These are phyloP conservation scores for Aspergillus nidulans DNA, from an alignment of 495 filamentous ascomycete species.

Conservation along the genomic window DNA sequence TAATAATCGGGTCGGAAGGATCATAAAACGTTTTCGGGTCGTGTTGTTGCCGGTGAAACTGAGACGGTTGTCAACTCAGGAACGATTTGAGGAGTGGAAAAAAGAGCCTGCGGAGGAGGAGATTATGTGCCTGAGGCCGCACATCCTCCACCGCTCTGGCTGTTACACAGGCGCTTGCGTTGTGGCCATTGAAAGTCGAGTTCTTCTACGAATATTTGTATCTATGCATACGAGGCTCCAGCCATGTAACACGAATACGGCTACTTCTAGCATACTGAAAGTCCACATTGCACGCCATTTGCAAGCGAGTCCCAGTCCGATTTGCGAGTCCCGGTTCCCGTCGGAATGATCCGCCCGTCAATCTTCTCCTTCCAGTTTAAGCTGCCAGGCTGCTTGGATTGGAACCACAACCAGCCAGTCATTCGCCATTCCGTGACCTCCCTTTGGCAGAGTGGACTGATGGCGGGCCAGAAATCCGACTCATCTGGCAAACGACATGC, in stretches of 20 bases:
- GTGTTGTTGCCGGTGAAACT: background rate
- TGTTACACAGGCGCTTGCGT: background rate
- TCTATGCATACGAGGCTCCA: background rate
- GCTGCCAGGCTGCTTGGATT: background rate
- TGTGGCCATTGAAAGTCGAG: background rate
- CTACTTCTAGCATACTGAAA: background rate
- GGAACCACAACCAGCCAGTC: background rate
- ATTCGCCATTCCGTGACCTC: background rate
- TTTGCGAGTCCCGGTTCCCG: background rate
- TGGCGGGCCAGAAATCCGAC: background rate
- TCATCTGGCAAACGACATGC: background rate
- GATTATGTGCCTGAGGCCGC: background rate
- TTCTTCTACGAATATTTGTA: background rate
- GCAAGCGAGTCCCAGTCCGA: background rate
- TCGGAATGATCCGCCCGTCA: constrained; percentile 10
- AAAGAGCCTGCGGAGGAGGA: background rate
- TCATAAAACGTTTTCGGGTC: background rate
- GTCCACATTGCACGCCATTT: background rate
- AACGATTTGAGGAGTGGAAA: background rate
- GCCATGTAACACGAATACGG: background rate
- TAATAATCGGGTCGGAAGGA: background rate
- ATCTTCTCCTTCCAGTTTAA: constrained; percentile 1
- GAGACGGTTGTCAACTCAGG: background rate
- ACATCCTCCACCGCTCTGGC: background rate
- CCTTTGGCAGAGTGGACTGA: background rate